Evolutionary conservation across 148 eudicot genomes (phyloP).

Genomic region (Drosera capensis): DNA sequence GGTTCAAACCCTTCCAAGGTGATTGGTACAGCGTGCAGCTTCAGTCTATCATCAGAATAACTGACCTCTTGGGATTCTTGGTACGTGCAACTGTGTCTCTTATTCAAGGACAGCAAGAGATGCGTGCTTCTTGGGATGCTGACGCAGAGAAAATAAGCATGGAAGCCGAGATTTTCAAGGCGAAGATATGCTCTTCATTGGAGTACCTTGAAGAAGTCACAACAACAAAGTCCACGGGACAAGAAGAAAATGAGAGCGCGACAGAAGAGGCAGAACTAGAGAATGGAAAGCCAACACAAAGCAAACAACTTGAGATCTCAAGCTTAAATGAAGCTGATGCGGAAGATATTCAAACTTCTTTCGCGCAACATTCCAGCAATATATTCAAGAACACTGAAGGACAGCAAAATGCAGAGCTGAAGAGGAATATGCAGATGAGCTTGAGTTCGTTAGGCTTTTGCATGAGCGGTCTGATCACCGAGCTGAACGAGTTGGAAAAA

Average conservation of each 20-base stretch:
- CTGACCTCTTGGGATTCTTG: conserved; percentile 15
- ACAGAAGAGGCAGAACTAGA: conserved; percentile 8
- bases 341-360: conserved; percentile 6
- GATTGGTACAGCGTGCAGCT: conserved; percentile 15
- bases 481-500: too few relatives aligned
- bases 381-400: too few relatives aligned
- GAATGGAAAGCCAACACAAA: conserved; percentile 8
- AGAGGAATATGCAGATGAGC: too few relatives aligned
- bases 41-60: conserved; percentile 16
- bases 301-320: not conserved
- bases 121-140: conserved; percentile 11
- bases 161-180: conserved; percentile 15
- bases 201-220: conserved; percentile 10
- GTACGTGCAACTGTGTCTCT: conserved; percentile 6
- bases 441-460: too few relatives aligned
- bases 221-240: not conserved
- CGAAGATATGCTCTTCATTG: conserved; percentile 7
- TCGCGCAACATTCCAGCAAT: conserved; percentile 1
- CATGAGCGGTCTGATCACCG: too few relatives aligned
- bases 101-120: conserved; percentile 6
- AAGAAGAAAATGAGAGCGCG: conserved; percentile 6
- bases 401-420: too few relatives aligned
- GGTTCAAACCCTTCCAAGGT: conserved; percentile 26
- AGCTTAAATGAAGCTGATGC: not conserved
- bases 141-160: conserved; percentile 15